A percentile compares a stretch with the other conserved stretches of the same genome.
phyloP scores from a whole-genome alignment of 2,329 filamentous ascomycete species.

The Drechslerella stenobrocha region DNA sequence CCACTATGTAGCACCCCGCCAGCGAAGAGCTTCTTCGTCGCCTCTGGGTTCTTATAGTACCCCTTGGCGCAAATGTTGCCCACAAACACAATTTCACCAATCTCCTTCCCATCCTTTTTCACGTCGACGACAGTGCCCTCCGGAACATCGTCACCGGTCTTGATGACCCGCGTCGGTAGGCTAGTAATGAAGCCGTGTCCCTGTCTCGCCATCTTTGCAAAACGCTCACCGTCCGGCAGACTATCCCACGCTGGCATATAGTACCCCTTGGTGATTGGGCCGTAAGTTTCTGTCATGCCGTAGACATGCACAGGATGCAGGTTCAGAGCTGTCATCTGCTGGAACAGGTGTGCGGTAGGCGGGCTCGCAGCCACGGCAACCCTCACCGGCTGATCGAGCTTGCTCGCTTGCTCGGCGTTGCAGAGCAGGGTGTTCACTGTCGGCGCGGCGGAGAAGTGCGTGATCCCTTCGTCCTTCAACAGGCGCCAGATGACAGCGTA shows the following conservation, averaged over 20 bases:
- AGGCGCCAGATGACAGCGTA: conserved; percentile 90
- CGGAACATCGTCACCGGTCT: conserved; percentile 61
- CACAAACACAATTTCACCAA: conserved; percentile 78
- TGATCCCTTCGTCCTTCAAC: conserved; percentile 81
- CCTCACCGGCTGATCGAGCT: conserved; percentile 69
- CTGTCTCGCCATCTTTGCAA: conserved; percentile 86
- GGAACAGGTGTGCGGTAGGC: conserved; percentile 84
- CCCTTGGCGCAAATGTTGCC: conserved; percentile 84
- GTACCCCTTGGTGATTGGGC: conserved; percentile 93
- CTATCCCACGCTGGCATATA: conserved; percentile 80
- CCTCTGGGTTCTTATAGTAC: conserved; percentile 87
- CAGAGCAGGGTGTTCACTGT: conserved; percentile 95
- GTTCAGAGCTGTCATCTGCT: conserved; percentile 87
- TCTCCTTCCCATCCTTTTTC: conserved; percentile 70
- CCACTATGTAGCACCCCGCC: conserved; percentile 87
- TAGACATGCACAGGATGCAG: conserved; percentile 92
- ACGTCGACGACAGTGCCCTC: conserved; percentile 70
- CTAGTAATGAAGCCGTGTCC: conserved; percentile 74
- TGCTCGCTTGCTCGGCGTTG: conserved; percentile 72
- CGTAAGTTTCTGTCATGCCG: conserved; percentile 64
- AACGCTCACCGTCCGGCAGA: conserved; percentile 74
- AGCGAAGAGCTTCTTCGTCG: conserved; percentile 81
- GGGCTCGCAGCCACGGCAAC: conserved; percentile 94
- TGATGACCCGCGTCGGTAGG: conserved; percentile 78
- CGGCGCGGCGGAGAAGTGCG: conserved; percentile 92